These are phyloP conservation scores for Phlyctochytrium arcticum DNA, from an alignment of 192 early-diverging fungal genomes.

Conservation along the genomic window DNA sequence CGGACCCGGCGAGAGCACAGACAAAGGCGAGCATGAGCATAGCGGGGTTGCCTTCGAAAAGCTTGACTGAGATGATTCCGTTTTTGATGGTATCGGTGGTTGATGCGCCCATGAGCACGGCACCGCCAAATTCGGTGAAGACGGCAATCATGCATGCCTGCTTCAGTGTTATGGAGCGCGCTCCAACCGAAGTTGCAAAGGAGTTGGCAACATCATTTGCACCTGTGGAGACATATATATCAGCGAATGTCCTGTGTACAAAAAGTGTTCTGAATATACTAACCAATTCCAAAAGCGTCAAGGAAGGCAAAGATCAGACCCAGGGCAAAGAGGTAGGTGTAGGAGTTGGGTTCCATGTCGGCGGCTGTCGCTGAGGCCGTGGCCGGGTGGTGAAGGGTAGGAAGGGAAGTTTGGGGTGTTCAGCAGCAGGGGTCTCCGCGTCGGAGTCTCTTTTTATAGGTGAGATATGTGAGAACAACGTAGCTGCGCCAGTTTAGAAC, in stretches of 20 bases:
- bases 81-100: conserved; percentile 80
- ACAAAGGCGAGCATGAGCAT: conserved; percentile 80
- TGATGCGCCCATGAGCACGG: conserved; percentile 64
- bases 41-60: conserved; percentile 61
- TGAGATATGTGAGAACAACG: too few species aligned
- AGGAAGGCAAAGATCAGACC: conserved; percentile 61
- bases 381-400: background rate
- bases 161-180: conserved; percentile 67
- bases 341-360: conserved; percentile 51
- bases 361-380: background rate
- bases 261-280: background rate
- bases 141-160: conserved; percentile 74
- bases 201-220: conserved; percentile 90
- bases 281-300: conserved; percentile 73
- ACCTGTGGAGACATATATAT: conserved; percentile 17
- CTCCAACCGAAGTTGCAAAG: conserved; percentile 81
- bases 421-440: background rate
- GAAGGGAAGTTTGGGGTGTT: background rate
- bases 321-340: conserved; percentile 65
- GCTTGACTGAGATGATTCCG: conserved; percentile 57
- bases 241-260: background rate
- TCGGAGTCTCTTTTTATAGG: too few species aligned
- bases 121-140: conserved; percentile 81
- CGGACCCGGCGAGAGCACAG: conserved; percentile 73
- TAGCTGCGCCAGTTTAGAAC: too few species aligned